phyloP scores from a whole-genome alignment of 2,329 filamentous ascomycete species.

The Tolypocladium tundrense region DNA sequence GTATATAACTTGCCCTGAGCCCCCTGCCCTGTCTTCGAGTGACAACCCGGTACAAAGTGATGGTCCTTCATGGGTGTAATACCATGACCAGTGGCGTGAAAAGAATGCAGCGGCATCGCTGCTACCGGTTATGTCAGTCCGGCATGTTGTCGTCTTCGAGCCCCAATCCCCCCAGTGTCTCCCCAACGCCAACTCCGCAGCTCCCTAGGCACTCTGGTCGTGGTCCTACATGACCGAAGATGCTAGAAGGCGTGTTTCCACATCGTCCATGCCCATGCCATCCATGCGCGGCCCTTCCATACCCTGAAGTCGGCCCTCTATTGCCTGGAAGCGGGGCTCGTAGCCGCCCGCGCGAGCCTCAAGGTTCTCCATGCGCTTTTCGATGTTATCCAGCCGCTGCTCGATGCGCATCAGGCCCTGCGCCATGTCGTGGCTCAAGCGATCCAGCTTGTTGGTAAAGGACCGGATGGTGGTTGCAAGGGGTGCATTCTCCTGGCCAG shows the following conservation, averaged over 20 bases:
- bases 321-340: conserved; percentile 33
- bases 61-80: background rate
- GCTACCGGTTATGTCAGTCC: background rate
- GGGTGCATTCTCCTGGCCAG: conserved; percentile 47
- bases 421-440: conserved; percentile 44
- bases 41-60: background rate
- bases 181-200: background rate
- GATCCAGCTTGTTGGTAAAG: conserved; percentile 49
- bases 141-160: background rate
- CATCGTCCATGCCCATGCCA: conserved; percentile 33
- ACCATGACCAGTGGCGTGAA: background rate
- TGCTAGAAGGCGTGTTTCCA: conserved; percentile 32
- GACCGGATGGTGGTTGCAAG: conserved; percentile 47
- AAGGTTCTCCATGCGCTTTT: conserved; percentile 45
- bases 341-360: conserved; percentile 33
- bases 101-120: background rate
- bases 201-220: conserved; percentile 1
- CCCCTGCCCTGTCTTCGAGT: background rate
- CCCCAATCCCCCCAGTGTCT: background rate
- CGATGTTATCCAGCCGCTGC: conserved; percentile 37
- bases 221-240: conserved; percentile 30
- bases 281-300: conserved; percentile 33
- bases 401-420: conserved; percentile 43
- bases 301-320: conserved; percentile 30
- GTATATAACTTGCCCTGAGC: background rate